Percentiles rank a stretch among this genome's conserved stretches.
phyloP scores from a whole-genome alignment of 1,284 basidiomycete genomes.

The Clitocybe nebularis region DNA sequence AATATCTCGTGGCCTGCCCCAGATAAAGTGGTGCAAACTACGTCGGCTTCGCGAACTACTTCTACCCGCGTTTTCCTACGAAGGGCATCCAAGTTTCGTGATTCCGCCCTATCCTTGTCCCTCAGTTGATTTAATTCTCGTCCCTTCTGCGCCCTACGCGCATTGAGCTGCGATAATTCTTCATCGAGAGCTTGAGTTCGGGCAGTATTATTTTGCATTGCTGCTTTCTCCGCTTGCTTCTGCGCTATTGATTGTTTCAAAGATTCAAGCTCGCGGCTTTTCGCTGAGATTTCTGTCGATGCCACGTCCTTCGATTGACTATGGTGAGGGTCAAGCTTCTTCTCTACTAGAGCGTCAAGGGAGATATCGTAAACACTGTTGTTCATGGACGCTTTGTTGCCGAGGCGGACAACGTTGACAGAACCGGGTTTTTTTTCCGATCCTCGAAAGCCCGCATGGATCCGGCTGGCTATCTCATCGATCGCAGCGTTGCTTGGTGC shows the following conservation, averaged over 20 bases:
- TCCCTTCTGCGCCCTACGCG: constrained; percentile 59
- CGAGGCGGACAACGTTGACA: constrained; percentile 88
- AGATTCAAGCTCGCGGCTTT: constrained; percentile 66
- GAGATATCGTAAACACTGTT: constrained; percentile 84
- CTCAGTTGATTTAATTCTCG: constrained; percentile 74
- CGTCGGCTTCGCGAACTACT: constrained; percentile 84
- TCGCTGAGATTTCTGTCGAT: constrained; percentile 52
- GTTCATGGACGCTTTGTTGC: constrained; percentile 78
- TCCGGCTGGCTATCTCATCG: constrained; percentile 89
- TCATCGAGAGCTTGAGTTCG: constrained; percentile 52
- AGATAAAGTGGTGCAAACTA: constrained; percentile 93
- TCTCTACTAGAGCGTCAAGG: constrained; percentile 83
- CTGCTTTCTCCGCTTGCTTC: constrained; percentile 61
- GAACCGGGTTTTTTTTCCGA: constrained; percentile 50
- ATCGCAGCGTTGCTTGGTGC: constrained; percentile 99
- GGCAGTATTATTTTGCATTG: constrained; percentile 47
- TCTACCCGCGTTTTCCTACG: constrained; percentile 72
- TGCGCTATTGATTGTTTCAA: constrained; percentile 59
- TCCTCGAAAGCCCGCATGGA: constrained; percentile 75
- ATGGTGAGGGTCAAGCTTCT: constrained; percentile 57
- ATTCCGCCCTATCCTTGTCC: constrained; percentile 76
- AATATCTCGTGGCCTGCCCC: constrained; percentile 91
- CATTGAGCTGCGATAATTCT: constrained; percentile 68
- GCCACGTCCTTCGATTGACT: constrained; percentile 43
- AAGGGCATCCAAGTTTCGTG: constrained; percentile 73